Evolutionary conservation across 2,329 filamentous ascomycete species (phyloP), one percentile per base, ranked within the genome.

Genomic region (Alternaria novae-zelandiae): DNA sequence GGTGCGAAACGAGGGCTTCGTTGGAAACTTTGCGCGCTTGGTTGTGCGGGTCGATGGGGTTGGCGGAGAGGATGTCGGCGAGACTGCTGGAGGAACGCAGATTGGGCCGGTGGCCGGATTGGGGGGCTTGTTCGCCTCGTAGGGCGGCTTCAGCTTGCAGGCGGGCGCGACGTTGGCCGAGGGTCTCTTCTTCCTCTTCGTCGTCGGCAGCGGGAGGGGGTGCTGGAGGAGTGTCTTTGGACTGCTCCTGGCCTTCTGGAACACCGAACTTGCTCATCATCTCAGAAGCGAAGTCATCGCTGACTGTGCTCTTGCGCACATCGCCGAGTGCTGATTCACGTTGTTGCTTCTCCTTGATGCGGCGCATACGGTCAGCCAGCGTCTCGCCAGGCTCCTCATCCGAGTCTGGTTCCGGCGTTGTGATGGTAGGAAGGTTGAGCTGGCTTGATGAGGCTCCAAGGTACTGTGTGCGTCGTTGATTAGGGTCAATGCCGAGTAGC

Each of bases 101-200:
- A 4, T 78, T 74, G 4, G 74, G 77, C 2, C 76, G 77, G n/a
- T 64, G 68, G 20, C 72, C 76, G 10, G 63, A 49, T 11, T 63
- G 58, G 41, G 72, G 68, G 1, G 65, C 36, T 6, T 45, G 54
- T 45, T 77, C 73, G 21, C 45, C 84, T 81, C 64, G 69, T 5
- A 87, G 86, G 26, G 87, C 86, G 7, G 89, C 89, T 78, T 91
- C 89, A 25, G 89, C 88, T 76, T 94, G 91, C 2, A 96, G 83
- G 25, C 92, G 87, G 26, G 88, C 88, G 1, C 91, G 89, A 11
- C 92, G 89, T 77, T 95, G 91, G 10, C 91, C 92, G 0, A 96
- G 83, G 0, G 92, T 95, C 75, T 96, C 92, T 70, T 93, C 90
- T 64, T 86, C 84, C 15, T 58, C 59, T 8, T 43, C 63, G 5